Evolutionary conservation across 352 stramenopile genomes (phyloP).

Genomic region (Thraustochytrium sp.): DNA sequence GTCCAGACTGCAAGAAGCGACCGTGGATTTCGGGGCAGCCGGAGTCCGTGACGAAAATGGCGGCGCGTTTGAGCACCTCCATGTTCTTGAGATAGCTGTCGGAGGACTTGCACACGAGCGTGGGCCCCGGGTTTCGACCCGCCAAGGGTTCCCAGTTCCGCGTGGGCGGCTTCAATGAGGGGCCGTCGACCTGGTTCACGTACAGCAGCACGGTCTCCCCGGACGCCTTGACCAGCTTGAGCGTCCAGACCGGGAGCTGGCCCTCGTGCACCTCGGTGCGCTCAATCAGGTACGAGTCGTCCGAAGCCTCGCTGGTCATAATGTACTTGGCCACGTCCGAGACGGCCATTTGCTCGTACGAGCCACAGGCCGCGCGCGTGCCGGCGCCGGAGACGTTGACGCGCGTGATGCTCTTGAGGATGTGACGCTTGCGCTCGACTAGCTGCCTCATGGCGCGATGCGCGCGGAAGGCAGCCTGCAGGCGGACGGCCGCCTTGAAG

Average conservation of each 20-base stretch:
- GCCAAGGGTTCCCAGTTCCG: not conserved
- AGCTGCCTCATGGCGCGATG: not conserved
- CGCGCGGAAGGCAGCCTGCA: constrained; percentile 10
- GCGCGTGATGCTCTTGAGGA: constrained; percentile 21
- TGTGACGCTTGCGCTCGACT: not conserved
- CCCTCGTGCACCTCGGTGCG: not conserved
- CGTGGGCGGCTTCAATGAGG: not conserved
- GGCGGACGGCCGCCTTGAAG: not conserved
- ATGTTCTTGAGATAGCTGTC: constrained; percentile 31
- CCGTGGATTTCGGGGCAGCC: not conserved
- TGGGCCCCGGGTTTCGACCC: not conserved
- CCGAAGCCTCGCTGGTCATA: not conserved
- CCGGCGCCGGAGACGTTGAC: not conserved
- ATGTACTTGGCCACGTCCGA: constrained; percentile 24
- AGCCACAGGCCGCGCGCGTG: not conserved
- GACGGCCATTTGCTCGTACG: constrained; percentile 27
- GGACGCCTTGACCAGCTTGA: not conserved
- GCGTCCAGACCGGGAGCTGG: not conserved
- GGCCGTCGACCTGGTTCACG: constrained; percentile 19
- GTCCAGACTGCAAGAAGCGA: not conserved
- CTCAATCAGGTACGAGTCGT: constrained; percentile 30
- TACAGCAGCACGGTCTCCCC: constrained; percentile 12
- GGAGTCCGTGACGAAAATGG: constrained; percentile 2
- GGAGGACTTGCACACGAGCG: not conserved
- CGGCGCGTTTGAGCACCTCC: constrained; percentile 1